Conservation (phyloP, 2,329 filamentous ascomycete species). For the Coleophoma cylindrospora region DNA sequence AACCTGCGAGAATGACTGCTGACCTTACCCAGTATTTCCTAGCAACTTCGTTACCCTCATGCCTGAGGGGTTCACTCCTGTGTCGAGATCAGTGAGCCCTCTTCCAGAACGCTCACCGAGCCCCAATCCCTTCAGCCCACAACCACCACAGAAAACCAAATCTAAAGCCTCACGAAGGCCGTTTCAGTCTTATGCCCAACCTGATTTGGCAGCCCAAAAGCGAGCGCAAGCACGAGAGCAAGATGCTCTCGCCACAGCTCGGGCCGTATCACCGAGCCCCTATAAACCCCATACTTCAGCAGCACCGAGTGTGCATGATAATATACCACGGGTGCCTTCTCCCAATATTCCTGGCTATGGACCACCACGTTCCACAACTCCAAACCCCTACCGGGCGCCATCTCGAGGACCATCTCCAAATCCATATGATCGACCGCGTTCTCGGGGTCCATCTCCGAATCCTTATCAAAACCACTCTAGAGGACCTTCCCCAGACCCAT, state of each 20-base stretch:
- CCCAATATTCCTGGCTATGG: slow-evolving; percentile 21
- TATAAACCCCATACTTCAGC: too few relatives aligned
- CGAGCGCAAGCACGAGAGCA: slow-evolving; percentile 27
- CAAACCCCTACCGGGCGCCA: too few relatives aligned
- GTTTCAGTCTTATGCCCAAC: slow-evolving; percentile 62
- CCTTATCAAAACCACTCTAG: slow-evolving; percentile 26
- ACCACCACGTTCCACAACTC: too few relatives aligned
- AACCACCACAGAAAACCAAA: slow-evolving; percentile 30
- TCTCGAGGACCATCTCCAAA: slow-evolving; percentile 20
- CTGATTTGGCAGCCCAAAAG: slow-evolving; percentile 58
- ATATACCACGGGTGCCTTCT: slow-evolving; percentile 18
- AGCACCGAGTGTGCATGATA: slow-evolving; percentile 12
- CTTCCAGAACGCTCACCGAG: slow-evolving; percentile 25
- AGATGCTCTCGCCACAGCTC: slow-evolving; percentile 18
- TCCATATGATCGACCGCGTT: slow-evolving; percentile 24
- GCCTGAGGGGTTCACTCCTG: slow-evolving; percentile 77
- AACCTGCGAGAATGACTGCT: too few relatives aligned
- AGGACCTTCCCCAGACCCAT: slow-evolving; percentile 32
- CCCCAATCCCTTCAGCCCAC: slow-evolving; percentile 25
- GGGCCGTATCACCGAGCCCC: slow-evolving; percentile 20
- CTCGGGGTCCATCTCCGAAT: slow-evolving; percentile 34
- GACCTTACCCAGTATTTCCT: slow-evolving; percentile 57
- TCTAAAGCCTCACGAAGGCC: slow-evolving; percentile 61
- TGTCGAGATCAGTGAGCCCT: slow-evolving; percentile 54
- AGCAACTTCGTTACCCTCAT: slow-evolving; percentile 96